phyloP scores from a whole-genome alignment of 441 rosid genomes.

The Mallotus japonicus region DNA sequence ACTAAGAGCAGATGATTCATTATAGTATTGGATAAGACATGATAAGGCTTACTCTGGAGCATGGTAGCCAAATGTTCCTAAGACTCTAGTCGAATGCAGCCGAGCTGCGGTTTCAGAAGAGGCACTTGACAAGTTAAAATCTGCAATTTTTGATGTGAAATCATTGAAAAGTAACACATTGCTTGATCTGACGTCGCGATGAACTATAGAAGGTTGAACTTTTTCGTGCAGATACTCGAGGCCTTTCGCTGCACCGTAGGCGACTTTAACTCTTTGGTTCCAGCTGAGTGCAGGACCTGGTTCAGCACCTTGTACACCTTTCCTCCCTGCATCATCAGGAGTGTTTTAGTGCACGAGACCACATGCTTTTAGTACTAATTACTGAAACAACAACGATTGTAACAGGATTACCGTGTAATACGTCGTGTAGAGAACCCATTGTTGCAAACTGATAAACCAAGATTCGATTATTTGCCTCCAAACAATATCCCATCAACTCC shows the following conservation, averaged over 20 bases:
- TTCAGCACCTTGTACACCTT: constrained; percentile 88
- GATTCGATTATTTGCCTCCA: constrained; percentile 68
- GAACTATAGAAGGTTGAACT: constrained; percentile 82
- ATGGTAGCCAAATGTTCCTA: constrained; percentile 96
- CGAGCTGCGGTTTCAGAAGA: constrained; percentile 84
- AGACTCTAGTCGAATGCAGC: constrained; percentile 86
- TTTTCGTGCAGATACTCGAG: constrained; percentile 91
- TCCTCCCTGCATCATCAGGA: constrained; percentile 54
- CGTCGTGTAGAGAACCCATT: constrained; percentile 85
- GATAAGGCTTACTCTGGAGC: constrained; percentile 75
- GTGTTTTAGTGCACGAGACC: too few relatives aligned
- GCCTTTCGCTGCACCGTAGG: constrained; percentile 90
- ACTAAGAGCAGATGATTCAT: not conserved
- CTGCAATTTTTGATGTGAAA: constrained; percentile 74
- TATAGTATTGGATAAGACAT: not conserved
- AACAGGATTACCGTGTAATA: constrained; percentile 64
- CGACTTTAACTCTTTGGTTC: constrained; percentile 83
- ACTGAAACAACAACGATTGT: too few relatives aligned
- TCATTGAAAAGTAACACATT: constrained; percentile 79
- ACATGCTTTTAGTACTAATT: too few relatives aligned
- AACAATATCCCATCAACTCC: constrained; percentile 73
- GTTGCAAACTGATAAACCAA: constrained; percentile 70
- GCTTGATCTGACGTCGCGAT: constrained; percentile 92
- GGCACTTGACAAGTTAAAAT: constrained; percentile 79
- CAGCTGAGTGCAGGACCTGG: constrained; percentile 83